A percentile compares a stretch with the other conserved stretches of the same genome.
These are phyloP conservation scores for Bimuria novae-zelandiae DNA, from an alignment of 2,329 filamentous ascomycete genomes.

Conservation along the genomic window DNA sequence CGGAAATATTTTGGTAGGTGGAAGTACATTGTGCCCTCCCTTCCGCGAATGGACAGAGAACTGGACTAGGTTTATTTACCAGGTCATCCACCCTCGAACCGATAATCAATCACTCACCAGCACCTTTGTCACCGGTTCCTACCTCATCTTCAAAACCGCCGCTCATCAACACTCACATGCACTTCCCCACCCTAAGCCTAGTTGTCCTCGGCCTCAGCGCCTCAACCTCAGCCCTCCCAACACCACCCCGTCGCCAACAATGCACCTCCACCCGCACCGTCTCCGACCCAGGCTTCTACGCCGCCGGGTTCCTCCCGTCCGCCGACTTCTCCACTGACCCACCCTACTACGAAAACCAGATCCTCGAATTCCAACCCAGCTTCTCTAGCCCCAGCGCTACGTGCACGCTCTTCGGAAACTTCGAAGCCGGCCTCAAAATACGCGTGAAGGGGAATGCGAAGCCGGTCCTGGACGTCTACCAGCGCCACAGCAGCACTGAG, in stretches of 20 bases:
- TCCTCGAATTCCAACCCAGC: neutral
- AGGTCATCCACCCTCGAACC: no score
- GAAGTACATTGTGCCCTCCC: no score
- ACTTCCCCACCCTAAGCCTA: neutral
- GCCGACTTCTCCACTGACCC: neutral
- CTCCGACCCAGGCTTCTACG: neutral
- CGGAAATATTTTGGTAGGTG: no score
- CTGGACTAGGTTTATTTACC: no score
- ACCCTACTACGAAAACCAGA: neutral
- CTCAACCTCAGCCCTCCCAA: neutral
- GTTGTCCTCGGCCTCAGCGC: neutral
- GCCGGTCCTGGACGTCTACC: neutral
- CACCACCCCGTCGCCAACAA: neutral
- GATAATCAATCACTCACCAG: no score
- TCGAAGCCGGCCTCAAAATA: neutral
- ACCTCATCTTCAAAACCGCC: neutral
- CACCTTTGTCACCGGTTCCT: no score
- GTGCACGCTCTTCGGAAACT: conserved; percentile 1
- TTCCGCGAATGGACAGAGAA: no score
- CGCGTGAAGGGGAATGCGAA: neutral
- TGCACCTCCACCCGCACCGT: neutral
- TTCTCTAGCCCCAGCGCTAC: neutral
- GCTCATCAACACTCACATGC: neutral
- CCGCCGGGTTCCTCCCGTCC: neutral
- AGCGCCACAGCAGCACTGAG: neutral